These are phyloP conservation scores for Plasmodium fragile DNA, from an alignment of 169 alveolate species.

Conservation along the genomic window DNA sequence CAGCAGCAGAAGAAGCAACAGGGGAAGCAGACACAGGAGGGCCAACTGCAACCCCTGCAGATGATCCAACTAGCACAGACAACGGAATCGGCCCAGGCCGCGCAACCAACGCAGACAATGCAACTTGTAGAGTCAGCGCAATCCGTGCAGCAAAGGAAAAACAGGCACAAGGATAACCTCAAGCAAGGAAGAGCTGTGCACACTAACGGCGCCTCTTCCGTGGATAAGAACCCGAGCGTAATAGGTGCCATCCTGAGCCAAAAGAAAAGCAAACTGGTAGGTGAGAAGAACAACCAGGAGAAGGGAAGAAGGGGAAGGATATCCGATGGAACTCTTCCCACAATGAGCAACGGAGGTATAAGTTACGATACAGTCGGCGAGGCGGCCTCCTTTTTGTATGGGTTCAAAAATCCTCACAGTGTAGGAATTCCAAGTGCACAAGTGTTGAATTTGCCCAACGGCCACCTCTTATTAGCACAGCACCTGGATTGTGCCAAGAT, in stretches of 20 bases:
- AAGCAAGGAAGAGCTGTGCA: neutral
- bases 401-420: neutral
- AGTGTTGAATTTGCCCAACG: neutral
- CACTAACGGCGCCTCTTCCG: too few relatives aligned
- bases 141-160: neutral
- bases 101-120: neutral
- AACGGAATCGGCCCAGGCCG: neutral
- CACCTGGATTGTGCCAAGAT: neutral
- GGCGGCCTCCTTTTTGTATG: neutral
- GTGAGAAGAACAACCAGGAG: neutral
- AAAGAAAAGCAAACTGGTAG: neutral
- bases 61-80: neutral
- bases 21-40: neutral
- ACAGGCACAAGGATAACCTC: slow-evolving; percentile 22
- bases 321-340: neutral
- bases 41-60: neutral
- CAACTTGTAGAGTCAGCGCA: neutral
- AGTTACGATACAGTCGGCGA: neutral
- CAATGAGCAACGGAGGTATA: neutral
- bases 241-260: neutral
- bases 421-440: neutral
- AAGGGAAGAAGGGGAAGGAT: neutral
- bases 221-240: neutral
- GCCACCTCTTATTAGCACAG: neutral
- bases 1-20: slow-evolving; percentile 7